Percentiles rank a stretch among this genome's conserved stretches.
Conservation (phyloP, 78 protist genomes). For the Tieghemostelium lacteum region DNA sequence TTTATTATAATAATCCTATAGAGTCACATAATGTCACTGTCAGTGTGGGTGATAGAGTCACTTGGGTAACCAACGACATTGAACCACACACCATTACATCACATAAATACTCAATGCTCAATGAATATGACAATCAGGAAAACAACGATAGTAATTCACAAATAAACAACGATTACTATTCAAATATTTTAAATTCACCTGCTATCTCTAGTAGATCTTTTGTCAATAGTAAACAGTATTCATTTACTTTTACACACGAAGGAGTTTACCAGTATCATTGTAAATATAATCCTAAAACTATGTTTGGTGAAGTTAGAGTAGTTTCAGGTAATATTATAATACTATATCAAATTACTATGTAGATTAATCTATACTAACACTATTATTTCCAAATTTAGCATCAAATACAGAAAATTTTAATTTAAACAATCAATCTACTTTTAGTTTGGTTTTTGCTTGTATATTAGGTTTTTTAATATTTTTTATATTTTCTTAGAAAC, state of each 20-base stretch:
- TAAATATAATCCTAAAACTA: slow-evolving; percentile 16
- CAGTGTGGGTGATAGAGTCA: slow-evolving; percentile 21
- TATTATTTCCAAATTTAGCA: neutral
- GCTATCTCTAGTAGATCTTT: slow-evolving; percentile 10
- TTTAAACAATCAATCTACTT: neutral
- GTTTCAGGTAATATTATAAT: neutral
- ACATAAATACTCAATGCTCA: neutral
- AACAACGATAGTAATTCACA: neutral
- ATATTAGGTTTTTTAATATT: slow-evolving; percentile 25
- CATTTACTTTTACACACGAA: slow-evolving; percentile 35
- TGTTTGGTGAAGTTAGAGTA: slow-evolving; percentile 34
- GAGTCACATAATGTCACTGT: slow-evolving; percentile 3
- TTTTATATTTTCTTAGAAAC: slow-evolving; percentile 27
- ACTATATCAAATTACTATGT: neutral
- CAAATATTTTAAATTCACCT: slow-evolving; percentile 30
- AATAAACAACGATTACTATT: neutral
- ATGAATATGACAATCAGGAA: neutral
- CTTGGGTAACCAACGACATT: slow-evolving; percentile 40
- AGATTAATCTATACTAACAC: neutral
- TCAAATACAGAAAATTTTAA: neutral
- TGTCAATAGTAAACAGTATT: slow-evolving; percentile 4
- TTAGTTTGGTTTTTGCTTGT: slow-evolving; percentile 30
- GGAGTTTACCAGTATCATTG: slow-evolving; percentile 21
- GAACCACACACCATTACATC: slow-evolving; percentile 43
- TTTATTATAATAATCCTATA: slow-evolving; percentile 15